Evolutionary conservation across 108 stramenopile genomes (phyloP).

Genomic region (Pseudonitzschia multiseries): DNA sequence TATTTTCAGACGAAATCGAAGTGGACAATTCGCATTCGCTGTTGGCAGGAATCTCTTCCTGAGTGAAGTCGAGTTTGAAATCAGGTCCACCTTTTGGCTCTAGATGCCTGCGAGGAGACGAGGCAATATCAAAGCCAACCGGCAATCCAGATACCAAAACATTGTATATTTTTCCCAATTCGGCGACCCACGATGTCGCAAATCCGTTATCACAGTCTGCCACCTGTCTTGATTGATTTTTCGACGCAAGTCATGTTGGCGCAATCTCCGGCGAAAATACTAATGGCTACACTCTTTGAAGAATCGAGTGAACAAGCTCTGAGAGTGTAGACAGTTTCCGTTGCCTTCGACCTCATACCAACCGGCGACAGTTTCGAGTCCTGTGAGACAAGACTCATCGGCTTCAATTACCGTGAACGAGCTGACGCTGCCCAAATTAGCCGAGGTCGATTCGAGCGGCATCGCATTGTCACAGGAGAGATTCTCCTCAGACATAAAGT

Average conservation of each 20-base stretch:
- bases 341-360: slow-evolving; percentile 10
- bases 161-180: neutral
- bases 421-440: neutral
- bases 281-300: slow-evolving; percentile 2
- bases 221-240: slow-evolving; percentile 2
- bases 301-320: slow-evolving; percentile 4
- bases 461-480: neutral
- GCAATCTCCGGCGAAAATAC: slow-evolving; percentile 1
- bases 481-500: neutral
- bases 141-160: slow-evolving; percentile 13
- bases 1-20: neutral
- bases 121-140: neutral
- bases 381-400: slow-evolving; percentile 9
- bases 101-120: neutral
- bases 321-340: slow-evolving; percentile 2
- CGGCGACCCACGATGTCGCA: slow-evolving; percentile 4
- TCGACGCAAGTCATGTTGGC: neutral
- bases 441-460: neutral
- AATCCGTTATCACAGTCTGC: slow-evolving; percentile 8
- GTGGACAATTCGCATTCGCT: neutral
- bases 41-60: slow-evolving; percentile 1
- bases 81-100: neutral
- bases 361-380: slow-evolving; percentile 16
- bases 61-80: neutral
- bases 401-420: neutral